phyloP scores from a whole-genome alignment of 1,284 basidiomycete species.

The Melampsora abietis-canadensis region DNA sequence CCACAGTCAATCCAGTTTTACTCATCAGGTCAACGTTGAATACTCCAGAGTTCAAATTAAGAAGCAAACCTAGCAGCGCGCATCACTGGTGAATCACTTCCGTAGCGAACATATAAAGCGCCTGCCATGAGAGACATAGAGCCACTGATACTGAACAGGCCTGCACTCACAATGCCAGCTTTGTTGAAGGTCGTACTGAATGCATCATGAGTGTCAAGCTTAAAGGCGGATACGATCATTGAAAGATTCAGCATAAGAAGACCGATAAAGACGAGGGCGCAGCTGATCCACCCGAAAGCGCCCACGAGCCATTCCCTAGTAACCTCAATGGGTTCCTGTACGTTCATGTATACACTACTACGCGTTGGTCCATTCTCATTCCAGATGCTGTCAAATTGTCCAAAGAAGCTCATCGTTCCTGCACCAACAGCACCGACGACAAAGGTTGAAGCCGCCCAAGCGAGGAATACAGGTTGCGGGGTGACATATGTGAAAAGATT shows the following conservation, averaged over 20 bases:
- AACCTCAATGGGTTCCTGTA: not conserved
- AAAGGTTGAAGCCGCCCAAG: conserved; percentile 3
- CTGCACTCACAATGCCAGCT: not conserved
- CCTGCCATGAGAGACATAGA: not conserved
- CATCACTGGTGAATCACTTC: not conserved
- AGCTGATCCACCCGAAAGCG: not conserved
- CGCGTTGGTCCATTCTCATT: not conserved
- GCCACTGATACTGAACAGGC: not conserved
- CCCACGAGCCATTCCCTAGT: not conserved
- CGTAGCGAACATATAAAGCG: not conserved
- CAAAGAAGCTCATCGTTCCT: conserved; percentile 5
- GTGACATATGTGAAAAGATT: conserved; percentile 1
- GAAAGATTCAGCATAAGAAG: not conserved
- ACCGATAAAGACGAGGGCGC: not conserved
- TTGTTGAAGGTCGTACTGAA: not conserved
- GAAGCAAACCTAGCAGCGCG: not conserved
- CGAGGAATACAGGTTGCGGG: not conserved
- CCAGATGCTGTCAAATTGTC: conserved; percentile 3
- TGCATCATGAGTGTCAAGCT: not conserved
- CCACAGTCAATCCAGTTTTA: no score
- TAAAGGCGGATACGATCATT: not conserved
- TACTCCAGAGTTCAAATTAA: not conserved
- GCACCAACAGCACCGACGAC: conserved; percentile 4
- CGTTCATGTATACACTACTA: not conserved
- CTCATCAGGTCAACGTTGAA: no score